Evolutionary conservation across 306 rosid genomes (phyloP).

Genomic region (Herpetospermum pedunculosum): DNA sequence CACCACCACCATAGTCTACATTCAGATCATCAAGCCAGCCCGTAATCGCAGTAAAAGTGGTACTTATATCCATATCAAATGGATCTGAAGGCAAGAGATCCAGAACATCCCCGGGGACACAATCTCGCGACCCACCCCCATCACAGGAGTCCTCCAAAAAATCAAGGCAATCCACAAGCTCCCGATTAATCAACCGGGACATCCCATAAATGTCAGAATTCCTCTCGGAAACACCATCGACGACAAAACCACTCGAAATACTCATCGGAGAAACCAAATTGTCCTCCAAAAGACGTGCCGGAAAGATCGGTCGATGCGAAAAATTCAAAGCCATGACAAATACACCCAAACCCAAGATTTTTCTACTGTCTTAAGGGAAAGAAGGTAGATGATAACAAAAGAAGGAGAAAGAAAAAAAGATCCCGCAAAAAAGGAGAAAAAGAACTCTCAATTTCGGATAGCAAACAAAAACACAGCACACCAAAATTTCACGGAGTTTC

Average conservation of each 20-base stretch:
- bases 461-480: conserved; percentile 88
- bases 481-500: conserved; percentile 85
- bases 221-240: conserved; percentile 46
- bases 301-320: conserved; percentile 30
- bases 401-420: neutral
- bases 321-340: conserved; percentile 43
- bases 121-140: conserved; percentile 42
- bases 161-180: conserved; percentile 48
- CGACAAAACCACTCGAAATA: conserved; percentile 45
- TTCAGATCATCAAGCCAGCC: conserved; percentile 30
- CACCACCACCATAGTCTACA: conserved; percentile 14
- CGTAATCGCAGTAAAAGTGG: conserved; percentile 34
- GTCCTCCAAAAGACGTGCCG: conserved; percentile 31
- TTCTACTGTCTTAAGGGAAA: neutral
- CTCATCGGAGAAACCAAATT: conserved; percentile 42
- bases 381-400: neutral
- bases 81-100: conserved; percentile 61
- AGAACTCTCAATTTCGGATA: conserved; percentile 91
- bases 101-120: conserved; percentile 41
- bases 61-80: conserved; percentile 40
- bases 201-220: conserved; percentile 39
- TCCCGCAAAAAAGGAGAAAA: conserved; percentile 8
- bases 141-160: conserved; percentile 51
- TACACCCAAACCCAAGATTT: conserved; percentile 14
- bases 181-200: conserved; percentile 35